Evolutionary conservation across 2,329 filamentous ascomycete species (phyloP), one percentile per base, ranked within the genome.

Genomic region (Aspergillus sp.): DNA sequence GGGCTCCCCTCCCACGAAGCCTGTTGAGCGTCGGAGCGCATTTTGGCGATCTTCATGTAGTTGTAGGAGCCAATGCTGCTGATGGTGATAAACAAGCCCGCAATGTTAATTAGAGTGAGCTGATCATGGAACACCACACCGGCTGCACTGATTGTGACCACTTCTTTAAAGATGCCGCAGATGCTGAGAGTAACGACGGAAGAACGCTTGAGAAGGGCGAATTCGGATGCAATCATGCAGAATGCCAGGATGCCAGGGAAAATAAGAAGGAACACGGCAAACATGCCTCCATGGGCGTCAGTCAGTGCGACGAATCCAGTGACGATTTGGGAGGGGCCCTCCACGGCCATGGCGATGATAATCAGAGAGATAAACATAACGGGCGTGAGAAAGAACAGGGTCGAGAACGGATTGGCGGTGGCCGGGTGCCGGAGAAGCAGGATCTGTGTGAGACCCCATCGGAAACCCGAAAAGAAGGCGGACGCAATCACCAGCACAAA

Each of bases 371-470:
- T 42, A 66, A 99, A 99, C 94, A 99, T 99, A 73, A 96, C 83
- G 1, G 94, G 94, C 0, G 92, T 92, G n/a, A 99, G 84, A 74
- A 92, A 96, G 76, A 97, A 96, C 60, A 99, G 95, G 62, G 89
- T 95, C 13, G 90, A 93, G 72, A 99, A 97, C 0, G 94, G 94
- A 66, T 99, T 99, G 42, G 89, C 90, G 0, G 94, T 99, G 17
- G 94, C 92, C 1, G 92, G 91, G 72, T 96, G 95, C 61, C 92
- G 88, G 24, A 97, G 83, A 6, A 99, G 83, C 3, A 99, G 83
- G 54, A 99, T 96, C 69, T 99, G 94, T 0, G 94, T 97, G n/a
- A 99, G 77, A n/a, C 85, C 90, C 94, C 94, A 99, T 63, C 94
- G 87, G 76, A 99, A 96, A 50, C 94, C 94, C 1, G 91, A 96